phyloP scores from a whole-genome alignment of 1,284 basidiomycete genomes.

The Quambalaria eucalypti region DNA sequence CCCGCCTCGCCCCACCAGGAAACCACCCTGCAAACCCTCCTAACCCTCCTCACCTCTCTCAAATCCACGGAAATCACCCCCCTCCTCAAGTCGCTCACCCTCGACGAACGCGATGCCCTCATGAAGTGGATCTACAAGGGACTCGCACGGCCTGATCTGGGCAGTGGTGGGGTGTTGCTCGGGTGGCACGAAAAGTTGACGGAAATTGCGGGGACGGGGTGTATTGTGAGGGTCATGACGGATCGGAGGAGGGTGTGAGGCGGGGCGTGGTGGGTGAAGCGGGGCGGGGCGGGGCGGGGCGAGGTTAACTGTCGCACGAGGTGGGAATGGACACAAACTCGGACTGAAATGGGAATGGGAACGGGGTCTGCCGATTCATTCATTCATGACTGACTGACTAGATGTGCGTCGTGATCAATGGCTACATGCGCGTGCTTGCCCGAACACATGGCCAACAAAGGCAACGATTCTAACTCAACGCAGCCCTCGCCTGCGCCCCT shows the following conservation, averaged over 20 bases:
- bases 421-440: too few species aligned
- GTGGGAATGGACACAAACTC: too few species aligned
- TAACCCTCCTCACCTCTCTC: slow-evolving; percentile 88
- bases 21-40: slow-evolving; percentile 69
- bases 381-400: too few species aligned
- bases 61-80: slow-evolving; percentile 77
- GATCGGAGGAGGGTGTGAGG: slow-evolving; percentile 56
- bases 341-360: too few species aligned
- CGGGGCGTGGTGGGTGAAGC: too few species aligned
- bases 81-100: slow-evolving; percentile 65
- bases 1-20: slow-evolving; percentile 7
- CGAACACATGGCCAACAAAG: too few species aligned
- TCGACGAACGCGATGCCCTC: slow-evolving; percentile 76
- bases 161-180: slow-evolving; percentile 69
- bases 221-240: slow-evolving; percentile 94
- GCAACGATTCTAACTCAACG: too few species aligned
- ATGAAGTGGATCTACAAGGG: slow-evolving; percentile 99
- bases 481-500: too few species aligned
- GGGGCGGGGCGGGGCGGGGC: too few species aligned
- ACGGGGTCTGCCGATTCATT: too few species aligned
- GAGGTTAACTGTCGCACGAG: too few species aligned
- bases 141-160: slow-evolving; percentile 64
- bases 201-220: slow-evolving; percentile 87
- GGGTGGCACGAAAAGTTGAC: slow-evolving; percentile 96
- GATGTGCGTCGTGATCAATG: too few species aligned